A percentile compares a stretch with the other conserved stretches of the same genome.
Conservation (phyloP, 1,284 basidiomycete genomes). For the Pascua sp. region DNA sequence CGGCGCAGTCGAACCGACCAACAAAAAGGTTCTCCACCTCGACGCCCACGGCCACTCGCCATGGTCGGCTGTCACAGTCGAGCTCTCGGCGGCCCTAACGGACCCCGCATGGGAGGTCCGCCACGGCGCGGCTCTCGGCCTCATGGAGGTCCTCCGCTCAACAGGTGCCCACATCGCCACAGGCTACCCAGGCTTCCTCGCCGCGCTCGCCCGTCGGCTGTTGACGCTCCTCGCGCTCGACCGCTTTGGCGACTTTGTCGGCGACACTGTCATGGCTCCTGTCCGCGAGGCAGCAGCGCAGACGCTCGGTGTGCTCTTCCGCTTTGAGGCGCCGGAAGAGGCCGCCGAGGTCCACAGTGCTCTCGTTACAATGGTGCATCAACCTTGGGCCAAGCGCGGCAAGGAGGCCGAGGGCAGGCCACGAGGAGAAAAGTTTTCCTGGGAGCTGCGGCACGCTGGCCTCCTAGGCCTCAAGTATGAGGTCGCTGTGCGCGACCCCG, state of each 20-base stretch:
- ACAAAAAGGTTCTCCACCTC: slow-evolving; percentile 19
- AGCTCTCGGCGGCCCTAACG: slow-evolving; percentile 81
- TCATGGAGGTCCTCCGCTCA: slow-evolving; percentile 81
- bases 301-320: slow-evolving; percentile 81
- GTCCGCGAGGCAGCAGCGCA: slow-evolving; percentile 96
- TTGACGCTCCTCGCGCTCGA: slow-evolving; percentile 92
- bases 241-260: slow-evolving; percentile 95
- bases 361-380: slow-evolving; percentile 88
- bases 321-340: slow-evolving; percentile 76
- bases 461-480: slow-evolving; percentile 96
- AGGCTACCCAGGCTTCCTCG: slow-evolving; percentile 57
- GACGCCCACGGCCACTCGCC: slow-evolving; percentile 68
- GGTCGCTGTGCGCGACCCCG: slow-evolving; percentile 70
- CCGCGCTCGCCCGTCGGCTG: slow-evolving; percentile 71
- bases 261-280: slow-evolving; percentile 93
- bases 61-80: slow-evolving; percentile 78
- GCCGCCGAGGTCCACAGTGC: slow-evolving; percentile 76
- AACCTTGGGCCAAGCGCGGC: slow-evolving; percentile 60
- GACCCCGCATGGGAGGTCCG: slow-evolving; percentile 86
- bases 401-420: slow-evolving; percentile 49
- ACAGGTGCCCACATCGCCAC: slow-evolving; percentile 82
- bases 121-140: slow-evolving; percentile 88
- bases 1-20: slow-evolving; percentile 38
- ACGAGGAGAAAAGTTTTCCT: slow-evolving; percentile 63
- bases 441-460: slow-evolving; percentile 97